Percentiles rank a stretch among this genome's conserved stretches.
These are phyloP conservation scores for Paraleonurus japonicus DNA, from an alignment of 257 asterid species.

Conservation along the genomic window DNA sequence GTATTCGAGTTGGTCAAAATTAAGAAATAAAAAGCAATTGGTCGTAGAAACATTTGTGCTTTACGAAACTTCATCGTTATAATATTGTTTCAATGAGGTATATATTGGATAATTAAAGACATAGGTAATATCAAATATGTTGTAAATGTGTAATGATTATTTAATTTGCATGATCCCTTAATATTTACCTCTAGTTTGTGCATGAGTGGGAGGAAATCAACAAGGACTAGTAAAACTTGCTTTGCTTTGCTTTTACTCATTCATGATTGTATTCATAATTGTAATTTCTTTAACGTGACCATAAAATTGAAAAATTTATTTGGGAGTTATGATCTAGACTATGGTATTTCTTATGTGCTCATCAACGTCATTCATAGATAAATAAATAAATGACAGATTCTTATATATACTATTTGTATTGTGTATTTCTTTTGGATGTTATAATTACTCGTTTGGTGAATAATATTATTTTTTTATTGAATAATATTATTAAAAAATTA, in stretches of 20 bases:
- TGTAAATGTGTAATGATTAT: neutral
- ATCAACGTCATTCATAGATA: neutral
- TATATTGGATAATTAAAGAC: too few relatives aligned
- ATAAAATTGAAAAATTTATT: neutral
- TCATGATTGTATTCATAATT: constrained; percentile 25
- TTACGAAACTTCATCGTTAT: neutral
- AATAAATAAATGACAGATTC: too few relatives aligned
- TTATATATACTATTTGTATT: too few relatives aligned
- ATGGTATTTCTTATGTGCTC: neutral
- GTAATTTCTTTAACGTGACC: neutral
- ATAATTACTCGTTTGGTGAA: too few relatives aligned
- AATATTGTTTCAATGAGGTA: neutral
- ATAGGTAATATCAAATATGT: neutral
- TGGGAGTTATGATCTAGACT: neutral
- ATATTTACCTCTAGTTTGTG: neutral
- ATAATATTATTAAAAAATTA: too few relatives aligned
- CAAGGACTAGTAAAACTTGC: neutral
- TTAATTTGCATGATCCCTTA: neutral
- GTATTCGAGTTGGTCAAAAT: neutral
- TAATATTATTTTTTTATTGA: too few relatives aligned
- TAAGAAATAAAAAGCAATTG: neutral
- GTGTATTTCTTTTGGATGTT: too few relatives aligned
- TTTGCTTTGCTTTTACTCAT: constrained; percentile 23
- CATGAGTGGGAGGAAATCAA: constrained; percentile 7
- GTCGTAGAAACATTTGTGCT: neutral